phyloP scores from a whole-genome alignment of 1,284 basidiomycete genomes.

The Melampsora larici-populina region DNA sequence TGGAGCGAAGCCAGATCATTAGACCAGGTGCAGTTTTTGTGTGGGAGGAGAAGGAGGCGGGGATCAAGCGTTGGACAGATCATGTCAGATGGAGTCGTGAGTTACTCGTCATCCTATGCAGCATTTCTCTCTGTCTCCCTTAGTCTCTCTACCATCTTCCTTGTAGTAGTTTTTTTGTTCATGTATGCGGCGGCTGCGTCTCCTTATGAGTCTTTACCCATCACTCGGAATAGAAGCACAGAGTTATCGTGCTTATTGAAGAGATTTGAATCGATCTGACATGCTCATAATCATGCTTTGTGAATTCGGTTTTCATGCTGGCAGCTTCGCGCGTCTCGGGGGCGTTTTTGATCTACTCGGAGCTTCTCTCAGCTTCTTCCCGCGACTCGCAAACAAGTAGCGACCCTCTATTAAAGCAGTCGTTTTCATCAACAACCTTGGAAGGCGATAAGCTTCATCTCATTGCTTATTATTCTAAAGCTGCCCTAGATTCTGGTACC shows the following conservation, averaged over 20 bases:
- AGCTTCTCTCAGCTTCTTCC: slow-evolving; percentile 44
- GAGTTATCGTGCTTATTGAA: not conserved
- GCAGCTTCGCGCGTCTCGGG: slow-evolving; percentile 50
- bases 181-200: not conserved
- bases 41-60: slow-evolving; percentile 50
- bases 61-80: slow-evolving; percentile 50
- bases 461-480: slow-evolving; percentile 48
- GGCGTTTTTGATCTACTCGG: slow-evolving; percentile 50
- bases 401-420: slow-evolving; percentile 48
- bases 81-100: slow-evolving; percentile 51
- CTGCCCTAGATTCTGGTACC: slow-evolving; percentile 27
- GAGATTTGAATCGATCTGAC: not conserved
- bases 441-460: slow-evolving; percentile 48
- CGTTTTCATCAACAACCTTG: slow-evolving; percentile 47
- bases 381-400: slow-evolving; percentile 39
- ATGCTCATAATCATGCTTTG: not conserved
- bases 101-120: slow-evolving; percentile 23
- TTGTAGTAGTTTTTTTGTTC: not conserved
- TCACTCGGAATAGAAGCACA: not conserved
- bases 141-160: not conserved
- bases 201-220: not conserved
- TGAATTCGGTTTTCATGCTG: not conserved
- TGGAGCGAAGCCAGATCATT: slow-evolving; percentile 48
- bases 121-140: not conserved
- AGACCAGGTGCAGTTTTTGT: slow-evolving; percentile 49